Base-by-base conservation (phyloP, 805 yeast genomes). In the Candida cerambycidarum region DNA sequence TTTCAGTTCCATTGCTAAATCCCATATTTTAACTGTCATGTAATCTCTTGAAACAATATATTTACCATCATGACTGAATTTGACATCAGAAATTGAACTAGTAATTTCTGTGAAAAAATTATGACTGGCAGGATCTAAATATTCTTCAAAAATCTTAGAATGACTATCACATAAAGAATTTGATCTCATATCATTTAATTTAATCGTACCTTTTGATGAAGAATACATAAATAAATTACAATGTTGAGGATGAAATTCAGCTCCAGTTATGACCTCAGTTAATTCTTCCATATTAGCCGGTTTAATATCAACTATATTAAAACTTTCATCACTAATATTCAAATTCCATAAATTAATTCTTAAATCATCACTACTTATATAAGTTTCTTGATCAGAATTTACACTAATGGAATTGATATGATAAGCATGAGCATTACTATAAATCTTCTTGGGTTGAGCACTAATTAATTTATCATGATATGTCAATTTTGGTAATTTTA, bases 261-360 rank as follows among this genome's bases (percentile, higher is more conserved):
- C 95, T 57, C 90, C 79, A 13, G 99, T 93, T 51, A 93, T 92
- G 40, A 93, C 99, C 65, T 93, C 99, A 8, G 99, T 92, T 56
- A 93, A 78, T 68, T 93, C 99, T 71, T 93, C 99, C 99, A 93
- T 95, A 65, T 89, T 89, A 5, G 89, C 87, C 8, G 99, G 99
- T 63, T 95, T 89, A 58, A 93, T 93, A 67, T 93, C 99, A 45
- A 93, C 98, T 52, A 93, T 93, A 65, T 93, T 95, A 68, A 93
- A 93, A 56, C 90, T 80, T 69, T 92, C 97, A 65, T 92, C 96
- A 15, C 97, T 89, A 54, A 89, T 86, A 42, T 88, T 89, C 53
- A 90, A 73, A 64, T 92, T 90, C 99, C 99, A 93, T 51, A 93
- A 71, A 64, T 93, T 93, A 59, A 93, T 85, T 60, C 99, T 80